These are phyloP conservation scores for Ilyonectria robusta DNA, from an alignment of 2,329 filamentous ascomycete genomes.

Conservation along the genomic window DNA sequence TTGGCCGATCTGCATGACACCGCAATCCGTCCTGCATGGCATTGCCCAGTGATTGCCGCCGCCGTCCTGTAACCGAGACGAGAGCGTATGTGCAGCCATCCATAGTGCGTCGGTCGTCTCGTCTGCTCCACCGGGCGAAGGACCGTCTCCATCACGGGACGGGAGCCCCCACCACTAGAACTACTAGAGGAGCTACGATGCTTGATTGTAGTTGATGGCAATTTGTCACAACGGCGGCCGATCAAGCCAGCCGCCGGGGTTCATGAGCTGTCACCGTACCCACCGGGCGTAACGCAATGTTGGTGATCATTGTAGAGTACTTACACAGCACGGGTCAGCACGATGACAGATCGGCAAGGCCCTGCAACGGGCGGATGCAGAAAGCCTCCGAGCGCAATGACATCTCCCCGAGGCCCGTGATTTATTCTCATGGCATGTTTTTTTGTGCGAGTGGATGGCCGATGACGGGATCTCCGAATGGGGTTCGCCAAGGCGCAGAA, in stretches of 20 bases:
- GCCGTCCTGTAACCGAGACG: constrained; percentile 21
- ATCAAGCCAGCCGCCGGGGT: constrained; percentile 18
- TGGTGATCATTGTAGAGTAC: background rate
- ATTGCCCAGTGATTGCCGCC: constrained; percentile 10
- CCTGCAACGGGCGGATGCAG: background rate
- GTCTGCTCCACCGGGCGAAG: constrained; percentile 5
- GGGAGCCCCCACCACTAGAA: constrained; percentile 6
- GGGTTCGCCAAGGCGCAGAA: constrained; percentile 19
- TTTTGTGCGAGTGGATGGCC: constrained; percentile 3
- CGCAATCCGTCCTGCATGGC: constrained; percentile 9
- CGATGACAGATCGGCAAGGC: constrained; percentile 1
- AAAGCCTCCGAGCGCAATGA: background rate
- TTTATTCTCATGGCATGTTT: background rate
- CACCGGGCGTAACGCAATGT: background rate
- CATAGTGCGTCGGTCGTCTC: background rate
- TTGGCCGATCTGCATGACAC: constrained; percentile 18
- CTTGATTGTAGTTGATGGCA: background rate
- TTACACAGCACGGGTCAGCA: background rate
- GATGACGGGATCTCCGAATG: constrained; percentile 5
- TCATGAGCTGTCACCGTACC: constrained; percentile 14
- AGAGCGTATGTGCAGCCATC: background rate
- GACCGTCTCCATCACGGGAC: constrained; percentile 4
- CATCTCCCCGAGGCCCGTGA: background rate
- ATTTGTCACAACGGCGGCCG: constrained; percentile 3
- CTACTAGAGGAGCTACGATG: constrained; percentile 2